Base-by-base conservation (phyloP, 2,329 filamentous ascomycete genomes). In the Didymella exigua region DNA sequence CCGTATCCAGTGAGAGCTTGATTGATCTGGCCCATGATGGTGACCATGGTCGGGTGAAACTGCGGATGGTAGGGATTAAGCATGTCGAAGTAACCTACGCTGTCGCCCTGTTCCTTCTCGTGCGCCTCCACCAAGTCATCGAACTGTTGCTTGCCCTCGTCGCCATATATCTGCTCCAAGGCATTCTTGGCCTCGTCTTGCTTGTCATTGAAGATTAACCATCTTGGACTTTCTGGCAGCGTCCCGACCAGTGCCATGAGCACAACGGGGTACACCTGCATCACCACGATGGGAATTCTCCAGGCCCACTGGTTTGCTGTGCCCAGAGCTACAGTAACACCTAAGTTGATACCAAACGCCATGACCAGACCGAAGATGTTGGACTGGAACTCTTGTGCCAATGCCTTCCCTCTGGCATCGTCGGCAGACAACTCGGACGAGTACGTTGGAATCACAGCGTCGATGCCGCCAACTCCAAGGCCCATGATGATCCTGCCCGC, bases 311-410 rank as follows among this genome's bases (percentile, higher is more conserved):
- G 77, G 60, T 75, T 82, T 7, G 73, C 66, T 60, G 86, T 86
- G 3, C 84, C 83, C 4, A 86, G 75, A 0, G 69, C 66, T 5
- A 80, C 70, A 0, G 84, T 86, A 2, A 84, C 77, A 1, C 72
- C 77, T 1, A 86, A 72, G 60, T 87, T 87, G 68, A 86, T 81
- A 0, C 76, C 79, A 66, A 86, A 87, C 0, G 84, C 84, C 79
- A 85, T 80, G 54, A 86, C 78, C 2, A 88, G 69, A 0, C 85
- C 84, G 51, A 86, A 83, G 58, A 87, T 86, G 60, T 88, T 88
- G 68, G 80, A 82, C 66, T 87, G 84, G 62, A 87, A 87, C 61
- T 87, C 84, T 63, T 87, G 82, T 1, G 84, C 84, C 37, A 87
- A 69, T 1, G 84, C 83, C 60, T 81, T 81, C 5, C 85, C 84